Base-by-base conservation (phyloP, 768 basidiomycete species). In the Trametes punicea region DNA sequence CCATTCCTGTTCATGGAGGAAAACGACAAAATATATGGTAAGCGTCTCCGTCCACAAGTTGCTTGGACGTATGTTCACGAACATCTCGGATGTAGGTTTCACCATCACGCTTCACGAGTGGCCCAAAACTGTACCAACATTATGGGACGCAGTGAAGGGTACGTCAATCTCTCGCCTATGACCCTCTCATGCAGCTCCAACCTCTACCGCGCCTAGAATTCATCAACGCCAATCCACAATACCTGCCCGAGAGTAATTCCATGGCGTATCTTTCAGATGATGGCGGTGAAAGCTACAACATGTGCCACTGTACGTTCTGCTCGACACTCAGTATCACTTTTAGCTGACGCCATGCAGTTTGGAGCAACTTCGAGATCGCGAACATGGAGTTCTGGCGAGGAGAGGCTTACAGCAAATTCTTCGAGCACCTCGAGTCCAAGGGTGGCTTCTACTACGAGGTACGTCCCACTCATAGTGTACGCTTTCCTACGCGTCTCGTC, bases 371-470 rank as follows among this genome's bases (percentile, higher is more conserved):
- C 63, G 84, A 90, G 71, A 96, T 98, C 56, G 93, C 83, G 3
- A 83, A 87, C 65, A 83, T 97, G 77, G 84, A 91, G 61, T 90
- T 96, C 67, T 96, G 92, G 90, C 76, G 93, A 54, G 76, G 80
- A 1, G 84, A 91, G 61, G 87, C 90, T 0, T 98, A 97, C 71
- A 79, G 81, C 62, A 79, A 82, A 45, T 95, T 87, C 74, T 96
- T 96, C 64, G 82, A 90, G 26, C 80, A 81, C 67, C 79, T 96
- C 30, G 94, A 96, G 62, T 71, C 78, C 2, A 81, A 82, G 44
- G 93, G 93, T 34, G 93, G 93, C 4, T 93, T 95, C 71, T 94
- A 94, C 73, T 94, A 93, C 65, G 92, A 93, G 83, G 88, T 87
- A 39, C 51, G 52, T 51, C 47, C 40, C 31, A 30, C 34, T 36